Evolutionary conservation across 495 filamentous ascomycete genomes (phyloP), one percentile per base, ranked within the genome.

Genomic region (Xylaria grammica): DNA sequence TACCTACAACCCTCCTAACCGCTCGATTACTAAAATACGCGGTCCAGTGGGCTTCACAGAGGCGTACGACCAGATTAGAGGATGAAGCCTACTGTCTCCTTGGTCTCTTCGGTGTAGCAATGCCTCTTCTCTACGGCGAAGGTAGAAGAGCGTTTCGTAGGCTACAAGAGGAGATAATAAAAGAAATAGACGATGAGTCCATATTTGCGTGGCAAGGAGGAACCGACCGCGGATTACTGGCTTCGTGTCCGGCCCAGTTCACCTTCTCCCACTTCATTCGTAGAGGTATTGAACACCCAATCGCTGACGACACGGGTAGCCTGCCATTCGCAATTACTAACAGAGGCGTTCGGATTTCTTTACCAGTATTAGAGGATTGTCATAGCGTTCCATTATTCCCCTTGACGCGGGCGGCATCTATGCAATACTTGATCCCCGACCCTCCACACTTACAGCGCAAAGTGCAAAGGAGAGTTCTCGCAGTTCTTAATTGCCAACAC

Each of bases 111-210:
- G 65, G 66, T 34, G 65, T 73, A 6, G 55, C 66, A 36, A 72
- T 74, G 69, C 71, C 71, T 26, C 49, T 72, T 3, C 62, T 73
- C 17, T 75, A 74, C 44, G 72, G 72, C 2, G 69, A 72, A 61
- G 69, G 70, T 6, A 32, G 60, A 4, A 65, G 63, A 57, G 72
- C 72, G 20, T 74, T 73, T 22, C 13, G 32, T 6, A 45, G 71
- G 2, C 66, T 74, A 11, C 72, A 74, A 46, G 62, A 71, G 55
- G 68, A 73, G 27, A 66, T 71, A 10, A 67, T 74, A 17, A 66
- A 69, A n/a, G 58, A 54, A 17, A 36, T 57, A 11, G 46, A 69
- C 36, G 69, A 71, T 19, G 58, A 69, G 19, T 66, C 67, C 6
- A 61, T 71, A 19, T 62, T 71, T 4, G 66, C 66, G 13, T 71